Evolutionary conservation across 2,329 filamentous ascomycete genomes (phyloP).

Genomic region (Trichoderma sp.): DNA sequence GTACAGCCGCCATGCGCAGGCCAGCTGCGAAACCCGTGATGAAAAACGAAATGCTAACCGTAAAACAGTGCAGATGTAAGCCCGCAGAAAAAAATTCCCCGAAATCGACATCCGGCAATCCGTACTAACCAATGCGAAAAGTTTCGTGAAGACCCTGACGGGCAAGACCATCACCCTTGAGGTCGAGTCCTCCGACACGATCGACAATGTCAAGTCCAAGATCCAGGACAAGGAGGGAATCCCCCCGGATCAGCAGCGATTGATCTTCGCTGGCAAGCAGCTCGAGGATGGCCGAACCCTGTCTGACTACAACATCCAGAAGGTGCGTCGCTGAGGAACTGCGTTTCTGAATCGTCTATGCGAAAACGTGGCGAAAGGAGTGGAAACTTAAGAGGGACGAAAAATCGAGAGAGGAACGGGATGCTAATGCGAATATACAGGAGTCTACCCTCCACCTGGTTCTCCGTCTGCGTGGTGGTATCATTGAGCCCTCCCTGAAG

Average conservation of each 20-base stretch:
- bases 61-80: slow-evolving; percentile 85
- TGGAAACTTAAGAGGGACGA: not conserved
- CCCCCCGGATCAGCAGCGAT: slow-evolving; percentile 94
- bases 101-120: slow-evolving; percentile 33
- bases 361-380: not conserved
- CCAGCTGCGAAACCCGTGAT: not conserved
- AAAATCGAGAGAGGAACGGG: not conserved
- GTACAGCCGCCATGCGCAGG: slow-evolving; percentile 39
- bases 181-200: slow-evolving; percentile 98
- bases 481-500: slow-evolving; percentile 99
- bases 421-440: slow-evolving; percentile 53
- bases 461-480: slow-evolving; percentile 97
- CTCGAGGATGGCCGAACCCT: slow-evolving; percentile 97
- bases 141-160: slow-evolving; percentile 99
- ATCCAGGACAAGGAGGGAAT: slow-evolving; percentile 99
- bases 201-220: slow-evolving; percentile 99
- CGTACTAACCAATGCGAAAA: slow-evolving; percentile 49
- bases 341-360: not conserved
- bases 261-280: slow-evolving; percentile 99
- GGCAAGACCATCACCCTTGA: slow-evolving; percentile 99
- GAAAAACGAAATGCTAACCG: slow-evolving; percentile 51
- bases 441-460: slow-evolving; percentile 98
- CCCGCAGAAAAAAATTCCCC: slow-evolving; percentile 32
- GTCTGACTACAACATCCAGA: slow-evolving; percentile 99
- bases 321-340: slow-evolving; percentile 61